Evolutionary conservation across 2,329 filamentous ascomycete genomes (phyloP).

Genomic region (Ophiostoma sp.): DNA sequence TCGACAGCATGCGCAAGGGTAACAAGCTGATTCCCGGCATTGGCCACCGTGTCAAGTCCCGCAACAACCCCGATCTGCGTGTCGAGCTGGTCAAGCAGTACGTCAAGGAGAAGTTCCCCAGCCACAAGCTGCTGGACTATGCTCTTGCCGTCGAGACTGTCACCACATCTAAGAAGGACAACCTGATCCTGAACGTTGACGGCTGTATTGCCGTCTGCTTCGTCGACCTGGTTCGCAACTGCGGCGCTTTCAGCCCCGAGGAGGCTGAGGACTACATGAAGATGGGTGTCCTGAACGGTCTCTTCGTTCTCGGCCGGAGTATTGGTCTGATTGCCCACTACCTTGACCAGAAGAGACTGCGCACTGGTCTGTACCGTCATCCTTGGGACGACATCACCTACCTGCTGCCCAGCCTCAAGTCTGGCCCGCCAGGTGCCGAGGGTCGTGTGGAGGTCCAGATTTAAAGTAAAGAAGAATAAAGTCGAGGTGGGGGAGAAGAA

Average conservation of each 20-base stretch:
- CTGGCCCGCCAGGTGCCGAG: slow-evolving; percentile 66
- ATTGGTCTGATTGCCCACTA: slow-evolving; percentile 99
- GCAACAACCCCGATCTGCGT: slow-evolving; percentile 99
- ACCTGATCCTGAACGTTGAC: slow-evolving; percentile 98
- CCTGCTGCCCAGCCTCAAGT: slow-evolving; percentile 74
- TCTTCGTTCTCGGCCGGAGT: slow-evolving; percentile 93
- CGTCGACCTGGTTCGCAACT: slow-evolving; percentile 94
- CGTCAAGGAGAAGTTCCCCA: slow-evolving; percentile 94
- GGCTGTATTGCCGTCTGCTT: slow-evolving; percentile 98
- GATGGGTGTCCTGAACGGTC: slow-evolving; percentile 99
- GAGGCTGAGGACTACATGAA: slow-evolving; percentile 98
- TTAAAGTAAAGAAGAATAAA: slow-evolving; percentile 37
- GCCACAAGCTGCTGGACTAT: slow-evolving; percentile 97
- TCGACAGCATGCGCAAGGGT: slow-evolving; percentile 97
- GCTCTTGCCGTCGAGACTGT: slow-evolving; percentile 96
- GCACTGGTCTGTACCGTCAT: slow-evolving; percentile 97
- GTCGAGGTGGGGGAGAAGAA: neutral
- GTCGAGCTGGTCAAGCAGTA: slow-evolving; percentile 99
- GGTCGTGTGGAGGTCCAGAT: slow-evolving; percentile 86
- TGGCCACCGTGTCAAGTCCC: slow-evolving; percentile 98
- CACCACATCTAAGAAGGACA: slow-evolving; percentile 99
- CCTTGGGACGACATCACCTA: slow-evolving; percentile 99
- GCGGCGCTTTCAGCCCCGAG: slow-evolving; percentile 90
- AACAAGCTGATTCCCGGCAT: slow-evolving; percentile 99
- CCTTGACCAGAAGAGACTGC: slow-evolving; percentile 98